These are phyloP conservation scores for Fusarium sp. DNA, from an alignment of 2,329 filamentous ascomycete genomes.

Conservation along the genomic window DNA sequence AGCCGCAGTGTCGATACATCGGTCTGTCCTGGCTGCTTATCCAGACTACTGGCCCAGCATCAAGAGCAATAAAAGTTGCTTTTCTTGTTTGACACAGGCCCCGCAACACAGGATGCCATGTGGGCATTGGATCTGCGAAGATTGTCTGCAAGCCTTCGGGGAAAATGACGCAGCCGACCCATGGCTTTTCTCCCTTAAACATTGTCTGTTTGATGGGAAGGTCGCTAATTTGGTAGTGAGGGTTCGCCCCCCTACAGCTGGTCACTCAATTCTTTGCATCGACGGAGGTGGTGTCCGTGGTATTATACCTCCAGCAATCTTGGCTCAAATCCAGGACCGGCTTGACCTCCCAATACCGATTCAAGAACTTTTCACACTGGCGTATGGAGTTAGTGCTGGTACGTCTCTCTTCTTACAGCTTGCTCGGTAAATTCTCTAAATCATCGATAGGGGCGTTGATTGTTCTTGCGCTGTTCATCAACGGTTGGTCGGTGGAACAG, in stretches of 20 bases:
- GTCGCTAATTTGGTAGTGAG: conserved; percentile 4
- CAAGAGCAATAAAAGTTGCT: conserved; percentile 2
- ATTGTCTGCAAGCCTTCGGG: conserved; percentile 5
- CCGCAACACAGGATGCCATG: conserved; percentile 3
- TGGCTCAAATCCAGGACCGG: conserved; percentile 1
- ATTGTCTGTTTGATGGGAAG: background rate
- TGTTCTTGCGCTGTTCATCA: conserved; percentile 5
- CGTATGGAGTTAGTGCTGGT: conserved; percentile 18
- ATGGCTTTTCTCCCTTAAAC: background rate
- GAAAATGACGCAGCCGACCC: background rate
- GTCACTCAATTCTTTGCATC: conserved; percentile 15
- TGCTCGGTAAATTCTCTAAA: background rate
- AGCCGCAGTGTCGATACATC: conserved; percentile 3
- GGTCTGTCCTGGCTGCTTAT: background rate
- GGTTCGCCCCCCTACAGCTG: conserved; percentile 15
- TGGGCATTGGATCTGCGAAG: conserved; percentile 11
- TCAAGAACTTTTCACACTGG: conserved; percentile 16
- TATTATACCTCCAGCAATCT: conserved; percentile 14
- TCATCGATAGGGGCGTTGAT: background rate
- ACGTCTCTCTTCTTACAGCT: background rate
- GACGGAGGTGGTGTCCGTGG: conserved; percentile 18
- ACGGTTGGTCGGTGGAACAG: conserved; percentile 10
- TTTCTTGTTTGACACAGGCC: background rate
- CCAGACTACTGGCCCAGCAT: conserved; percentile 1
- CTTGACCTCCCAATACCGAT: conserved; percentile 19